These are phyloP conservation scores for Tremella mesenterica DNA, from an alignment of 768 basidiomycete species.

Conservation along the genomic window DNA sequence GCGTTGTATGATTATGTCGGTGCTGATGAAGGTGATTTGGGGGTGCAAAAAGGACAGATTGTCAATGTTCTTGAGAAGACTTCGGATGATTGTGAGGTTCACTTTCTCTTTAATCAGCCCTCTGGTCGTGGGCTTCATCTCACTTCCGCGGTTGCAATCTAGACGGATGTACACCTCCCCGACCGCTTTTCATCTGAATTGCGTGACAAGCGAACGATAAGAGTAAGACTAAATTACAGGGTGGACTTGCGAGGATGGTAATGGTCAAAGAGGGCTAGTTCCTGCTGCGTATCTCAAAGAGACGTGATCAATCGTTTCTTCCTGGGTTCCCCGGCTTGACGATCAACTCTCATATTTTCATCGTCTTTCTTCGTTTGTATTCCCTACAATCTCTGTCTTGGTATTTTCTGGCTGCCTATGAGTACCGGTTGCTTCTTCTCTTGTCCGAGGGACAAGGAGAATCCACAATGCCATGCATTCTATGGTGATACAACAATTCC, in stretches of 20 bases:
- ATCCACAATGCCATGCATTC: no score
- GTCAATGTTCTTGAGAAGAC: constrained; percentile 35
- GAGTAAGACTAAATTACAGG: constrained; percentile 11
- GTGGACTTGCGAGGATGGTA: constrained; percentile 41
- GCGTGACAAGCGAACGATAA: background rate
- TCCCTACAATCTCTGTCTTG: no score
- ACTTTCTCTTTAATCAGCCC: no score
- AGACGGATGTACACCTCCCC: background rate
- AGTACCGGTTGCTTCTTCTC: no score
- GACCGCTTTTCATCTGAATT: no score
- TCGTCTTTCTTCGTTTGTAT: no score
- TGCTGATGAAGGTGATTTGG: constrained; percentile 23
- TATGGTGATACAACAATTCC: no score
- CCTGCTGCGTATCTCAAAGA: constrained; percentile 34
- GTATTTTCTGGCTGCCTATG: no score
- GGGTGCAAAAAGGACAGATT: constrained; percentile 28
- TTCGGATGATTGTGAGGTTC: constrained; percentile 33
- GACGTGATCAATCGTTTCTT: background rate
- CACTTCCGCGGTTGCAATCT: background rate
- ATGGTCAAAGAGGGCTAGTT: constrained; percentile 29
- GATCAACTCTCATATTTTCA: no score
- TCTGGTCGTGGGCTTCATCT: no score
- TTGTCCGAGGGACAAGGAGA: no score
- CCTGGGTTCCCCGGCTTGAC: no score
- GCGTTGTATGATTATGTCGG: constrained; percentile 35